Percentiles rank a stretch among this genome's conserved stretches.
These are phyloP conservation scores for Ettlia oleoabundans DNA, from an alignment of 139 green algal genomes.

Conservation along the genomic window DNA sequence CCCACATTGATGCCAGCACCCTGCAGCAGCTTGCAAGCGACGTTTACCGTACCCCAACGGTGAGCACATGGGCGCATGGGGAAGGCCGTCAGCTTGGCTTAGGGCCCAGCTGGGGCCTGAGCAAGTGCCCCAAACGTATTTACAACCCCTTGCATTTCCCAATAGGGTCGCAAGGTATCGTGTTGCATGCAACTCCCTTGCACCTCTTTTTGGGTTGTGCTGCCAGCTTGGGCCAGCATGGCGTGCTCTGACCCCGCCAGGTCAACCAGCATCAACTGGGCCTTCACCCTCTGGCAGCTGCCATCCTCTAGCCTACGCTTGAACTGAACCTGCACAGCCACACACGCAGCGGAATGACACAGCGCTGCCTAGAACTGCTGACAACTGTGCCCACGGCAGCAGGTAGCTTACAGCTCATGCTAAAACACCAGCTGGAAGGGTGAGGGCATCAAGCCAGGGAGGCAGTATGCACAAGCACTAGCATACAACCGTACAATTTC, in stretches of 20 bases:
- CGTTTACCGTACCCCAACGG: too few species aligned
- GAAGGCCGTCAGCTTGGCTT: too few species aligned
- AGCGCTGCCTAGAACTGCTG: background rate
- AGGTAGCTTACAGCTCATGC: too few species aligned
- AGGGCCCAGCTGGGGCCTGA: too few species aligned
- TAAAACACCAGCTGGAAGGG: too few species aligned
- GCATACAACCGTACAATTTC: background rate
- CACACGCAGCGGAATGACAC: background rate
- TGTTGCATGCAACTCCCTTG: background rate
- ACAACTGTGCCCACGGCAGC: background rate
- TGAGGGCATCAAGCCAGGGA: too few species aligned
- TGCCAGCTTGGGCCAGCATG: background rate
- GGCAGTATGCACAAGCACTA: background rate
- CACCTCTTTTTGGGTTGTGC: slow-evolving; percentile 22
- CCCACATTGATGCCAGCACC: slow-evolving; percentile 44
- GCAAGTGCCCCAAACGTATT: background rate
- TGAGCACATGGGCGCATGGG: background rate
- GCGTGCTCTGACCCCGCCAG: slow-evolving; percentile 36
- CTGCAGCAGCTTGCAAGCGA: background rate
- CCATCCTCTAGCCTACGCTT: background rate
- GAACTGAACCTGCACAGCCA: slow-evolving; percentile 18
- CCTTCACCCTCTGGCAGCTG: slow-evolving; percentile 28
- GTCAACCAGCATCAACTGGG: slow-evolving; percentile 42
- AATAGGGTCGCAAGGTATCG: background rate
- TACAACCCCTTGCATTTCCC: background rate